phyloP scores from a whole-genome alignment of 2,329 filamentous ascomycete species.

The Fusarium redolens region DNA sequence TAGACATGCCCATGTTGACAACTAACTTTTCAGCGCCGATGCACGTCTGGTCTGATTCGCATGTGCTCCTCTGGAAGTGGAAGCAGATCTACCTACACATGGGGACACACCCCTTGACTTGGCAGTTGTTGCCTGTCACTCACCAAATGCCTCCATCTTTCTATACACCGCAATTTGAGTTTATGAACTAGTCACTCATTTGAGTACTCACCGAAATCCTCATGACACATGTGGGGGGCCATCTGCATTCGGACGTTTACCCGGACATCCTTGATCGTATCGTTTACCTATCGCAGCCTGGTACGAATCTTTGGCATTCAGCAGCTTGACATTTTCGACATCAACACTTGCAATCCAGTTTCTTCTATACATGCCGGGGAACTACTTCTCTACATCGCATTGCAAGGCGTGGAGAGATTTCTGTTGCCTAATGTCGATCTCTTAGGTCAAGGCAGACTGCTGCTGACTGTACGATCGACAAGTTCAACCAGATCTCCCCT shows the following conservation, averaged over 20 bases:
- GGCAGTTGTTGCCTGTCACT: slow-evolving; percentile 7
- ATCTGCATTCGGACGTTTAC: slow-evolving; percentile 14
- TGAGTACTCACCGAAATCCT: not conserved
- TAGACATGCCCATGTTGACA: slow-evolving; percentile 24
- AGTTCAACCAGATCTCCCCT: not conserved
- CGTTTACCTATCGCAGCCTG: not conserved
- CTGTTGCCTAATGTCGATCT: slow-evolving; percentile 2
- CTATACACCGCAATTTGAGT: slow-evolving; percentile 28
- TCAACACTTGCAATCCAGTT: not conserved
- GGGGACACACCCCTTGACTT: slow-evolving; percentile 12
- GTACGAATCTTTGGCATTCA: not conserved
- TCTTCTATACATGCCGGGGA: not conserved
- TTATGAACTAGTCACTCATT: not conserved
- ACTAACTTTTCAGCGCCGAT: slow-evolving; percentile 27
- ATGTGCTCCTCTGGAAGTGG: slow-evolving; percentile 14
- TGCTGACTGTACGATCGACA: slow-evolving; percentile 22
- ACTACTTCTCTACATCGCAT: not conserved
- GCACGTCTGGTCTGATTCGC: slow-evolving; percentile 34
- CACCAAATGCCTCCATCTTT: not conserved
- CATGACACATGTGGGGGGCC: not conserved
- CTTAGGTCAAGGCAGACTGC: not conserved
- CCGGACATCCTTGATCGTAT: slow-evolving; percentile 11
- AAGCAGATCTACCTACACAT: slow-evolving; percentile 37
- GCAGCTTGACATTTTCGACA: not conserved
- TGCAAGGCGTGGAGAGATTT: not conserved